These are phyloP conservation scores for Dictyostelium discoideum DNA, from an alignment of 78 protist genomes.

Conservation along the genomic window dicty_2.7 NC_007088.5:503501-504000, in stretches of 20 bases:
- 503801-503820: not conserved
- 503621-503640: not conserved
- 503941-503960: not conserved
- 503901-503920: conserved; percentile 2
- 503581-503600: not conserved
- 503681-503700: not conserved
- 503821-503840: conserved; percentile 36
- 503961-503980: not conserved
- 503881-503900: conserved; percentile 59
- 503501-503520: not conserved
- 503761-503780: conserved; percentile 23
- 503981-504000: not conserved
- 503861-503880: not conserved
- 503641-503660: not conserved
- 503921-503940: conserved; percentile 19
- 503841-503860: conserved; percentile 8
- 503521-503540: not conserved
- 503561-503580: conserved; percentile 24
- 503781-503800: not conserved
- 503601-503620: not conserved
- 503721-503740: conserved; percentile 40
- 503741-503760: conserved; percentile 31
- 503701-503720: not conserved
- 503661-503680: not conserved
- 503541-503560: not conserved